phyloP scores from a whole-genome alignment of 495 filamentous ascomycete species.

The Penicillium steckii region DNA sequence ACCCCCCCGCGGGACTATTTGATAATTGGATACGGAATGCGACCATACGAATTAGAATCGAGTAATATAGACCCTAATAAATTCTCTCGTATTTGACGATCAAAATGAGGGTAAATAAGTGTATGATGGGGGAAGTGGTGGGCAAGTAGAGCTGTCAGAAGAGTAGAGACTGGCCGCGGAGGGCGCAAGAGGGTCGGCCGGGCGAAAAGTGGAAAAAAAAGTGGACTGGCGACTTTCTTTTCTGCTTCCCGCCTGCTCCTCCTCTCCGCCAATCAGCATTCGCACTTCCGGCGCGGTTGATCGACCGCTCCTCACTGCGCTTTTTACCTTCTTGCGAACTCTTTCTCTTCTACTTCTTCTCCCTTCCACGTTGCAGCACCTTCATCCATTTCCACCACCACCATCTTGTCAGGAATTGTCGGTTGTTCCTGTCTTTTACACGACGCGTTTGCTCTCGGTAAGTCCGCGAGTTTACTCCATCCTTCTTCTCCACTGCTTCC shows the following conservation, averaged over 20 bases:
- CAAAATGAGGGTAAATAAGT: constrained; percentile 46
- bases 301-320: constrained; percentile 44
- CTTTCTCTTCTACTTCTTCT: constrained; percentile 9
- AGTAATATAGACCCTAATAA: background rate
- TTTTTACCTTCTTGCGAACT: constrained; percentile 30
- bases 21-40: constrained; percentile 5
- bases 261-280: constrained; percentile 43
- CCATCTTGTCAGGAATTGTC: background rate
- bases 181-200: constrained; percentile 5
- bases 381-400: constrained; percentile 6
- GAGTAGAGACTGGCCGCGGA: background rate
- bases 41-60: background rate
- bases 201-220: constrained; percentile 10
- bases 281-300: constrained; percentile 31
- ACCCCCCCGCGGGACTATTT: constrained; percentile 4
- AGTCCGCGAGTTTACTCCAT: constrained; percentile 11
- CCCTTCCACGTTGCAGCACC: no score
- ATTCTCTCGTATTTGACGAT: constrained; percentile 29
- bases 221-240: constrained; percentile 11
- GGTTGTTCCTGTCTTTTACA: background rate
- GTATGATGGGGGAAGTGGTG: constrained; percentile 15
- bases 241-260: constrained; percentile 40
- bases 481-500: constrained; percentile 1
- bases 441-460: constrained; percentile 25
- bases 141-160: constrained; percentile 1